Evolutionary conservation across 2,329 filamentous ascomycete species (phyloP).

Genomic region (Biscogniauxia sp.): DNA sequence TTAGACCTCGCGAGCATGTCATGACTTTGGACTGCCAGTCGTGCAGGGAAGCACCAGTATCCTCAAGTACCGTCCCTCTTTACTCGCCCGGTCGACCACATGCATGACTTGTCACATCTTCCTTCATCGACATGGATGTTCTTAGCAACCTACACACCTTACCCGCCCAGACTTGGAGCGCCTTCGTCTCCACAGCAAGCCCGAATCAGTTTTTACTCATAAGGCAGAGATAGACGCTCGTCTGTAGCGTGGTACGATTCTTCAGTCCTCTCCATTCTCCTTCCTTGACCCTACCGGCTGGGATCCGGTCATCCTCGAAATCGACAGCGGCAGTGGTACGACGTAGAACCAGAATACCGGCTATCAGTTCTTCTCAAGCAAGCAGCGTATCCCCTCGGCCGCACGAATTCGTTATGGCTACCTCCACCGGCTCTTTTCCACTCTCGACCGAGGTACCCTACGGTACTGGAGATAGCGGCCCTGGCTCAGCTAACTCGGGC

Average conservation of each 20-base stretch:
- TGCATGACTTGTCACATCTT: slow-evolving; percentile 28
- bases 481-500: slow-evolving; percentile 33
- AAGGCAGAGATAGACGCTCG: slow-evolving; percentile 15
- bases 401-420: slow-evolving; percentile 36
- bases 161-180: not conserved
- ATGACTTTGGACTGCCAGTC: slow-evolving; percentile 18
- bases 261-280: slow-evolving; percentile 12
- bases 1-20: slow-evolving; percentile 2
- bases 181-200: not conserved
- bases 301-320: slow-evolving; percentile 12
- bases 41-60: slow-evolving; percentile 20
- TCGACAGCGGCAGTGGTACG: slow-evolving; percentile 16
- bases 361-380: slow-evolving; percentile 19
- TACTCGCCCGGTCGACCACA: slow-evolving; percentile 10
- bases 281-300: slow-evolving; percentile 14
- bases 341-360: slow-evolving; percentile 20
- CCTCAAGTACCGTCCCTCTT: slow-evolving; percentile 13
- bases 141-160: slow-evolving; percentile 8
- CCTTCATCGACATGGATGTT: slow-evolving; percentile 7
- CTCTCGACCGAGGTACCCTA: slow-evolving; percentile 42
- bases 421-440: slow-evolving; percentile 40
- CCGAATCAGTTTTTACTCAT: slow-evolving; percentile 13
- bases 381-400: slow-evolving; percentile 1
- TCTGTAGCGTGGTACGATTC: slow-evolving; percentile 21
- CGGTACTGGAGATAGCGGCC: slow-evolving; percentile 31